A percentile compares a stretch with the other conserved stretches of the same genome.
Evolutionary conservation across 2,329 filamentous ascomycete species (phyloP).

Genomic region (Zymoseptoria passerinii): DNA sequence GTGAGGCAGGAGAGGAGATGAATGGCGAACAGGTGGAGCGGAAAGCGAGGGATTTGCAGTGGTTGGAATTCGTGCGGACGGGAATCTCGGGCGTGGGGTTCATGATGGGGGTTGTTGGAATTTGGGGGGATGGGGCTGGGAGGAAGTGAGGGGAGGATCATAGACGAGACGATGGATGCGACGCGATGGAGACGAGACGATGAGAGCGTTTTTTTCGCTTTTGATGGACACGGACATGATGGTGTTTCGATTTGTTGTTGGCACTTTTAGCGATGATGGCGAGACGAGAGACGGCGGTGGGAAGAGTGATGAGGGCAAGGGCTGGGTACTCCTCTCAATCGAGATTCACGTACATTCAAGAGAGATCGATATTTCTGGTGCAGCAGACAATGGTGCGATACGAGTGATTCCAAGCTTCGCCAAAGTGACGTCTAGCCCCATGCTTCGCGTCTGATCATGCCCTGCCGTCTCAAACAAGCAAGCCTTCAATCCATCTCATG

Average conservation of each 20-base stretch:
- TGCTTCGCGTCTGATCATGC: too few species aligned
- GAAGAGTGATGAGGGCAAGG: background rate
- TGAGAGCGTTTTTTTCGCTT: background rate
- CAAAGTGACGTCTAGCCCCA: background rate
- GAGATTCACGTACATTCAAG: background rate
- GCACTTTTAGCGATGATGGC: background rate
- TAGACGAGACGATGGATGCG: too few species aligned
- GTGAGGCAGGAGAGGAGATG: constrained; percentile 38
- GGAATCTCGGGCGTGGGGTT: constrained; percentile 38
- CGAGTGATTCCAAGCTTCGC: too few species aligned
- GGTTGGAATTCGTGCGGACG: constrained; percentile 36
- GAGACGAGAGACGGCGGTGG: background rate
- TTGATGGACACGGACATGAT: background rate
- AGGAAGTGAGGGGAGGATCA: background rate
- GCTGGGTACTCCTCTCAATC: background rate
- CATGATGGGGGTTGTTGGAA: constrained; percentile 39
- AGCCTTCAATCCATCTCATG: background rate
- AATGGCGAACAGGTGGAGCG: constrained; percentile 45
- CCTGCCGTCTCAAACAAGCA: background rate
- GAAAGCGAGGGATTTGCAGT: constrained; percentile 36
- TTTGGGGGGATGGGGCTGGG: constrained; percentile 41
- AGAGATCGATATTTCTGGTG: background rate
- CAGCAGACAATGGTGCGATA: background rate
- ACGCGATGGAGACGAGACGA: too few species aligned
- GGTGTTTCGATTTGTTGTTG: background rate